Percentiles rank a stretch among this genome's conserved stretches.
Conservation (phyloP, 305 asterid genomes). For the Fraxinus xanthoxyloides region DNA sequence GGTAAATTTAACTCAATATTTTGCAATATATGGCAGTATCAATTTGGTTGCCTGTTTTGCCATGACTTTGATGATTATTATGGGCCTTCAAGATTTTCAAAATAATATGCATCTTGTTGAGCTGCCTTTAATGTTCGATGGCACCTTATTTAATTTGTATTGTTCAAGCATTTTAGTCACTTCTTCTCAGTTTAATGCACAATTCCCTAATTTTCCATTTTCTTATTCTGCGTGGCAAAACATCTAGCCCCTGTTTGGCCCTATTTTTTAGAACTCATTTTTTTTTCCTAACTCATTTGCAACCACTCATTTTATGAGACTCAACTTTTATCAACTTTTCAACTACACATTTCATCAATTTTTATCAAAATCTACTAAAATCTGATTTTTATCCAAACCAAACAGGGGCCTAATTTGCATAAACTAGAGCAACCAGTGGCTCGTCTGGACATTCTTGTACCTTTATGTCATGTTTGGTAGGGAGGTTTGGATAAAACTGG, state of each 20-base stretch:
- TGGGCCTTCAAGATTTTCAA: not conserved
- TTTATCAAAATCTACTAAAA: not conserved
- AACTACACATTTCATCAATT: not conserved
- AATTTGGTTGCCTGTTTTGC: not conserved
- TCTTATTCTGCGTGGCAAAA: not conserved
- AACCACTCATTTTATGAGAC: not conserved
- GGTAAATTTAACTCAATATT: slow-evolving; percentile 38
- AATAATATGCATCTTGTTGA: not conserved
- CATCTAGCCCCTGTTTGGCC: not conserved
- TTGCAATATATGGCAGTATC: not conserved
- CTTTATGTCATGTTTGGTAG: not conserved
- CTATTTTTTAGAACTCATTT: not conserved
- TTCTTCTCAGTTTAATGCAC: not conserved
- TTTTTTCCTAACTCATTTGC: not conserved
- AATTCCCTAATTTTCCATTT: not conserved
- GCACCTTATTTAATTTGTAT: slow-evolving; percentile 14
- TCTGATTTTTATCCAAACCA: not conserved
- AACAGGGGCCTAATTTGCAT: not conserved
- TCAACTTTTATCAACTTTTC: not conserved
- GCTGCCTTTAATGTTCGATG: not conserved
- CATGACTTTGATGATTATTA: not conserved
- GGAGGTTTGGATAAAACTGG: not conserved
- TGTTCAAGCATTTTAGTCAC: not conserved
- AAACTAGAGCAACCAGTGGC: not conserved
- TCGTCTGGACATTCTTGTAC: not conserved